Evolutionary conservation across 2,329 filamentous ascomycete species (phyloP).

Genomic region (Scedosporium dehoogii): DNA sequence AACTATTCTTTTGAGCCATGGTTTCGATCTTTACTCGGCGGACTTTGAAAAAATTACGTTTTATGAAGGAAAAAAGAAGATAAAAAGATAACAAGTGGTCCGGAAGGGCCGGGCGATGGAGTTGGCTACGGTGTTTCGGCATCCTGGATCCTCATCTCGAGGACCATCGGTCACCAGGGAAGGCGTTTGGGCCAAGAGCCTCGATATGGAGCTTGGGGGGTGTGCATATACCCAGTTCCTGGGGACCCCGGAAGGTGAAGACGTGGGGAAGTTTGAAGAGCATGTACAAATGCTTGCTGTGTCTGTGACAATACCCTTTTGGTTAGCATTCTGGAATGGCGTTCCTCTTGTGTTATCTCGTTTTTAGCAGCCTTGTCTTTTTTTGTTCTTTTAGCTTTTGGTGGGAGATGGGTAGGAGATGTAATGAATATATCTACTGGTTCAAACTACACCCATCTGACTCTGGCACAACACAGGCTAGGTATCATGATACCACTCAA

Average conservation of each 20-base stretch:
- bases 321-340: neutral
- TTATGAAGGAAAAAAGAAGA: neutral
- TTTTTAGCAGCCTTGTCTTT: neutral
- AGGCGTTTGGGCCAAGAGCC: no score
- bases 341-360: neutral
- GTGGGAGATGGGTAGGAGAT: neutral
- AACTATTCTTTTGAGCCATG: slow-evolving; percentile 46
- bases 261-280: neutral
- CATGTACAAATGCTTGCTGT: neutral
- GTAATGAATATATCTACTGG: neutral
- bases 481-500: neutral
- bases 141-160: no score
- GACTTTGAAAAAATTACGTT: neutral
- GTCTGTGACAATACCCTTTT: neutral
- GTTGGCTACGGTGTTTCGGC: no score
- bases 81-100: neutral
- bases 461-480: neutral
- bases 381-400: neutral
- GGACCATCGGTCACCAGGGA: no score
- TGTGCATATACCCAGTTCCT: no score
- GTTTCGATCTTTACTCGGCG: neutral
- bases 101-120: neutral
- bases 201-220: no score
- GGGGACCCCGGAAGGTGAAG: neutral
- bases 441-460: neutral